Evolutionary conservation across 768 basidiomycete species (phyloP), one percentile per base, ranked within the genome.

Genomic region (Tubosaeta brunneosetosa): DNA sequence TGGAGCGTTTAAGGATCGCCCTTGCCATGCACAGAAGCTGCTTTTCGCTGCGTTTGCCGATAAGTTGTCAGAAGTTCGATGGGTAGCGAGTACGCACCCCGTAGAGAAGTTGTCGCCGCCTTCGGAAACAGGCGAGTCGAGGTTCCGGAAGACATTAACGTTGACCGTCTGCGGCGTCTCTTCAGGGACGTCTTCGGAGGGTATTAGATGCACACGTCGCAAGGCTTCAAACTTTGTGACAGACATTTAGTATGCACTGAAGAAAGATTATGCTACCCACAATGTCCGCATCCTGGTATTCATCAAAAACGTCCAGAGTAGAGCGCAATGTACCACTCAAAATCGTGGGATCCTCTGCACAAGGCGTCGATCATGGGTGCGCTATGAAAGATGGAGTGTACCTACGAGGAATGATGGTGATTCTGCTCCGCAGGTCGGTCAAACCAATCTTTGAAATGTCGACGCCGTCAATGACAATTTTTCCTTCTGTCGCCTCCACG

Each of bases 81-180:
- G 31, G 10, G 36, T 46, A 11, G 26, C 2, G 47, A 40, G 48
- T 2, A 64, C 76, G 43, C 52, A 87, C 86, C 88, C 88, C 7
- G 88, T 86, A 0, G 88, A 91, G 66, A 94, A 93, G 71, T 93
- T 94, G 17, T 94, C 92, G 16, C 89, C 90, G 1, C 87, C 88
- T 71, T 94, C 91, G 1, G 85, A 85, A 3, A 91, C 86, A 8
- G 76, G 58, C 0, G 83, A 86, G 55, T 91, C 87, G 6, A 91
- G 72, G 60, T 85, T 81, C 17, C 84, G 80, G 79, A 90, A 90
- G 3, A 88, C 80, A 53, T 92, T 92, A 29, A 65, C 74, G 55
- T 92, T 92, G 51, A 88, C 70, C 14, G 68, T 73, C 8, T 77
- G 67, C 6, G 65, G 57, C 2, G 58, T 51, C 8, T 67, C 66